Percentiles rank a stretch among this genome's conserved stretches.
These are phyloP conservation scores for Corniculantispora saksenae DNA, from an alignment of 2,329 filamentous ascomycete genomes.

Conservation along the genomic window DNA sequence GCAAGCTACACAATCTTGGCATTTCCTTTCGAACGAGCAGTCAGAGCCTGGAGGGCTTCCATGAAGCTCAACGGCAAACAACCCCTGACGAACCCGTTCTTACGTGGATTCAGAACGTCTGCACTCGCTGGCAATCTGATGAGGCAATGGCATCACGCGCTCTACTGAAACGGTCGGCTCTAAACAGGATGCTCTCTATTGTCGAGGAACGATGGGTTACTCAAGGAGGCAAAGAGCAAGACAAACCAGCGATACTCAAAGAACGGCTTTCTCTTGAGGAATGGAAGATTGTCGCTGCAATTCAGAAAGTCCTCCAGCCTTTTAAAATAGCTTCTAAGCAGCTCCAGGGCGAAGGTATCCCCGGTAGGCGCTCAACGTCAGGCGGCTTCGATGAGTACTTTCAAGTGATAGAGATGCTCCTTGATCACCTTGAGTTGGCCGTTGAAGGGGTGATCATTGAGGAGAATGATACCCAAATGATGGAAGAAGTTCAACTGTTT, in stretches of 20 bases:
- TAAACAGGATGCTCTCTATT: neutral
- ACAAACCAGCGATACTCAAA: conserved; percentile 2
- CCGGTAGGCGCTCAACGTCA: conserved; percentile 2
- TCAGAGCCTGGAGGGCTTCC: neutral
- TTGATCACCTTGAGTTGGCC: conserved; percentile 1
- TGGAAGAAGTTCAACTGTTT: neutral
- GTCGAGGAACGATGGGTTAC: neutral
- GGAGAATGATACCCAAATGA: neutral
- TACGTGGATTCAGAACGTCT: conserved; percentile 5
- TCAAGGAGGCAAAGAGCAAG: conserved; percentile 4
- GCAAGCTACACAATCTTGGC: conserved; percentile 11
- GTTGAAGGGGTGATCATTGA: neutral
- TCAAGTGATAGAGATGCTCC: conserved; percentile 2
- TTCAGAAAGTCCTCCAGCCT: neutral
- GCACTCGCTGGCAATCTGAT: conserved; percentile 8
- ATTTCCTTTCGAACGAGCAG: conserved; percentile 1
- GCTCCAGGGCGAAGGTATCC: neutral
- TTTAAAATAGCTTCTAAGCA: neutral
- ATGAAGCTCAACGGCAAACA: conserved; percentile 7
- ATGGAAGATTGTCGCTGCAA: conserved; percentile 1
- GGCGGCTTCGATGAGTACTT: conserved; percentile 4
- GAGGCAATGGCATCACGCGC: conserved; percentile 1
- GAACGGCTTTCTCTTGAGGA: neutral
- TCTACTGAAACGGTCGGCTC: conserved; percentile 3
- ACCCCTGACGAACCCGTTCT: neutral